Conservation (phyloP, 306 rosid genomes). For the Benincasa hispida region DNA sequence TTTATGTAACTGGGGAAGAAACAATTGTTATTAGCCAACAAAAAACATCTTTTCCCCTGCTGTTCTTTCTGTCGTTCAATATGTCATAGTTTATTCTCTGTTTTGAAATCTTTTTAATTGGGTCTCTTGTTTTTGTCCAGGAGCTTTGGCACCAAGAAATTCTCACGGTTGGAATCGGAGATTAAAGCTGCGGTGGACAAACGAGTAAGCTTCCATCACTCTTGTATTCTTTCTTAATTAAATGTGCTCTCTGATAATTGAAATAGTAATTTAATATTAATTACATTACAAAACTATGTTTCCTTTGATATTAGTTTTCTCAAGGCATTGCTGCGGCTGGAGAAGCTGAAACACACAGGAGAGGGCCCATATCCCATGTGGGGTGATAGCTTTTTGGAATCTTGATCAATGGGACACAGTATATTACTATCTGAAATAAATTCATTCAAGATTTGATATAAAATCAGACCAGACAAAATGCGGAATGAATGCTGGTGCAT, state of each 20-base stretch:
- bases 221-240: not conserved
- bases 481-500: not conserved
- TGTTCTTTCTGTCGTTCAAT: not conserved
- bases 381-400: not conserved
- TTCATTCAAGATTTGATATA: not conserved
- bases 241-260: not conserved
- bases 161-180: not conserved
- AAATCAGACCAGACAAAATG: not conserved
- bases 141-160: not conserved
- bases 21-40: not conserved
- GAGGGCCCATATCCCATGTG: not conserved
- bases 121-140: not conserved
- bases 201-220: not conserved
- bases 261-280: not conserved
- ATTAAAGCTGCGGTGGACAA: not conserved
- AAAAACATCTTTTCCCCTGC: not conserved
- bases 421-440: not conserved
- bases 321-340: not conserved
- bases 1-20: not conserved
- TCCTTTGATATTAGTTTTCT: not conserved
- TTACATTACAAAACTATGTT: not conserved
- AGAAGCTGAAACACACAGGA: not conserved
- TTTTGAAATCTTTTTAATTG: not conserved
- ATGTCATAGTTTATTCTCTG: not conserved
- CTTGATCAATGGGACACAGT: not conserved